phyloP scores from a whole-genome alignment of 345 rosid species.

The Limnanthes douglasii region DNA sequence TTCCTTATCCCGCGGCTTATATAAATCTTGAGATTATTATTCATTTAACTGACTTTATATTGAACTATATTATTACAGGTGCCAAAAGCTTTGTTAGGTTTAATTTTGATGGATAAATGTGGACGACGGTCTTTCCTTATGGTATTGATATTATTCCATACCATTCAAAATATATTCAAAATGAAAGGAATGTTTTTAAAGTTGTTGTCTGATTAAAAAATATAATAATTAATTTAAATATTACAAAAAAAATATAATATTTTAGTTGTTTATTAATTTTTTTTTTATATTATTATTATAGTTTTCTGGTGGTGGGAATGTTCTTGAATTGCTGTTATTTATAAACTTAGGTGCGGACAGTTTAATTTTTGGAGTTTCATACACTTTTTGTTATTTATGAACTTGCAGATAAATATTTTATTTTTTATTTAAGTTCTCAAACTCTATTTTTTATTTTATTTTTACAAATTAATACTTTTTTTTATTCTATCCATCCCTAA shows the following conservation, averaged over 20 bases:
- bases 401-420: not conserved
- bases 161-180: not conserved
- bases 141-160: constrained; percentile 6
- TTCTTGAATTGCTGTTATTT: constrained; percentile 30
- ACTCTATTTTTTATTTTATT: too few species aligned
- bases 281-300: constrained; percentile 5
- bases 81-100: constrained; percentile 10
- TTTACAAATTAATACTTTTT: too few species aligned
- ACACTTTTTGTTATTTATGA: not conserved
- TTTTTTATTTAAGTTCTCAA: too few species aligned
- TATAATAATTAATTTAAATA: too few species aligned
- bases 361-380: not conserved
- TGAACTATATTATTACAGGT: constrained; percentile 11
- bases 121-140: constrained; percentile 42
- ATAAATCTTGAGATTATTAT: not conserved
- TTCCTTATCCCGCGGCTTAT: not conserved
- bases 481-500: too few species aligned
- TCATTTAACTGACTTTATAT: not conserved
- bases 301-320: constrained; percentile 31
- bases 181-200: too few species aligned
- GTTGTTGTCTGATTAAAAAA: too few species aligned
- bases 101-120: constrained; percentile 23
- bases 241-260: too few species aligned
- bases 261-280: too few species aligned
- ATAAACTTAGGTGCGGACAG: constrained; percentile 5